Conservation (phyloP, 805 yeast genomes). For the Cyberlindnera mycetangii region DNA sequence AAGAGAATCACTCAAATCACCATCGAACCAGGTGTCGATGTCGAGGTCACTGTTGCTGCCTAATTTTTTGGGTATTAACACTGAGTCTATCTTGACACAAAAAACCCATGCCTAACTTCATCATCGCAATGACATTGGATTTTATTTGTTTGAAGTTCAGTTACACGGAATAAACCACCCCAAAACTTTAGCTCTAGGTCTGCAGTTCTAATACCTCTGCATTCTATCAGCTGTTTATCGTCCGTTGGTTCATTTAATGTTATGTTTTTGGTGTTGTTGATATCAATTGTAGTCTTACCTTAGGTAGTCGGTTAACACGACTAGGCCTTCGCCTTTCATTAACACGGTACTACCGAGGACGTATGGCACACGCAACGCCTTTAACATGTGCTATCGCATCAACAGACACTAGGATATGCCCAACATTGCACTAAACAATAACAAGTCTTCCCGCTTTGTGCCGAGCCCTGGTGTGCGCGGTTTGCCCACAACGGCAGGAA, state of each 20-base stretch:
- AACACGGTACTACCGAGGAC: too few species aligned
- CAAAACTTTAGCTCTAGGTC: conserved; percentile 27
- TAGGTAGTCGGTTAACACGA: too few species aligned
- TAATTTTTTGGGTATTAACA: conserved; percentile 34
- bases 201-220: conserved; percentile 33
- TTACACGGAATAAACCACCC: conserved; percentile 14
- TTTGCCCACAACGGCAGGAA: not conserved
- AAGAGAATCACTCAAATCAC: conserved; percentile 97
- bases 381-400: too few species aligned
- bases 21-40: conserved; percentile 99
- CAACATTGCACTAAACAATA: too few species aligned
- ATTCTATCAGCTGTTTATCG: conserved; percentile 29
- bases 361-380: too few species aligned
- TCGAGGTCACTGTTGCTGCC: conserved; percentile 88
- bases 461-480: not conserved
- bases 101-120: too few species aligned
- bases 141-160: conserved; percentile 14
- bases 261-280: not conserved
- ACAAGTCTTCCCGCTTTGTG: too few species aligned
- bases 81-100: not conserved
- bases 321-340: too few species aligned
- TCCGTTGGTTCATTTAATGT: conserved; percentile 24
- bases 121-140: conserved; percentile 10
- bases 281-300: not conserved
- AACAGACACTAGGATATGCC: too few species aligned